Evolutionary conservation across 177 flowering plant genomes (phyloP).

Genomic region (Vitis hybrid): DNA sequence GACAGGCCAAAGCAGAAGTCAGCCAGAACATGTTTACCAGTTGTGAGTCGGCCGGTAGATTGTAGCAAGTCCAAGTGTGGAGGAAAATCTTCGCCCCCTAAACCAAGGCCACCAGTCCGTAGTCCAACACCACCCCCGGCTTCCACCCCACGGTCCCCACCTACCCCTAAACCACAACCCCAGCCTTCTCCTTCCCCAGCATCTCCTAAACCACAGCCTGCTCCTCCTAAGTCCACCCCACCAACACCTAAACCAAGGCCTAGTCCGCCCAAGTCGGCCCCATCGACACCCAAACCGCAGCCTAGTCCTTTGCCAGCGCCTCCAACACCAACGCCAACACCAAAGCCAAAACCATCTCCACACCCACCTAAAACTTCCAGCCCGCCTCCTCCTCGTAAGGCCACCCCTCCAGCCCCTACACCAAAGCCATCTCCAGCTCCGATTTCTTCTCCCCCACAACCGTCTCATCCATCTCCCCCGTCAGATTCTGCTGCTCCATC

Average conservation of each 20-base stretch:
- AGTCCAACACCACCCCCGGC: not conserved
- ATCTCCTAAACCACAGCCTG: not conserved
- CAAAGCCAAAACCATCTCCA: conserved; percentile 11
- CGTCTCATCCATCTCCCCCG: conserved; percentile 2
- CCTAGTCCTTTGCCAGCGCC: conserved; percentile 9
- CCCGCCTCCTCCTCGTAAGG: not conserved
- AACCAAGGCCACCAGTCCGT: not conserved
- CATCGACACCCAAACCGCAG: conserved; percentile 6
- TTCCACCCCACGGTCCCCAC: not conserved
- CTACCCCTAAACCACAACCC: not conserved
- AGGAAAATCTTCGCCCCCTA: conserved; percentile 1
- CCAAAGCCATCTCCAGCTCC: conserved; percentile 16
- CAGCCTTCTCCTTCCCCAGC: not conserved
- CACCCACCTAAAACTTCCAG: not conserved
- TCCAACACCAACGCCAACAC: conserved; percentile 11
- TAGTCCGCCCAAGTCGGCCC: conserved; percentile 7
- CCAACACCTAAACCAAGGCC: conserved; percentile 11
- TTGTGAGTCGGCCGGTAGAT: conserved; percentile 36
- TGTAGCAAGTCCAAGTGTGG: conserved; percentile 42
- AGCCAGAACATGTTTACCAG: conserved; percentile 27
- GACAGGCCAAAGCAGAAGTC: conserved; percentile 41
- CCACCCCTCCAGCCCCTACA: not conserved
- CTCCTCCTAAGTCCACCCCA: not conserved
- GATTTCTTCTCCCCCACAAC: conserved; percentile 18
- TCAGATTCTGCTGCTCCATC: conserved; percentile 8